These are phyloP conservation scores for Theileria equi DNA, from an alignment of 169 alveolate species.

Conservation along the genomic window DNA sequence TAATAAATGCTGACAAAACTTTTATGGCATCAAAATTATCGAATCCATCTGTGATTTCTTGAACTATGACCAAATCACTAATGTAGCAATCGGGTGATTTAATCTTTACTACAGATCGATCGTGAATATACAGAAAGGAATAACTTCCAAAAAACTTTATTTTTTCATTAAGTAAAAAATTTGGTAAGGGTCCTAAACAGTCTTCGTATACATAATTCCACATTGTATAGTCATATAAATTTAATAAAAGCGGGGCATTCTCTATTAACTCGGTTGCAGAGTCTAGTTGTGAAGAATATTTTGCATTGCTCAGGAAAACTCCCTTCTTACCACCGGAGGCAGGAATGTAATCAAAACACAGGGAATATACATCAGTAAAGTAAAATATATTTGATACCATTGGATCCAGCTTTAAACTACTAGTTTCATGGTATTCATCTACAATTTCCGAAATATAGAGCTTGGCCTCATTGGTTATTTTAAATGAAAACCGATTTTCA, in stretches of 20 bases:
- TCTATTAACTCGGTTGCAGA: conserved; percentile 4
- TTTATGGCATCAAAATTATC: too few relatives aligned
- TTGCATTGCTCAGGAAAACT: too few relatives aligned
- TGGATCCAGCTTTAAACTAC: conserved; percentile 2
- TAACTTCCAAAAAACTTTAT: neutral
- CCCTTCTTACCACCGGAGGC: too few relatives aligned
- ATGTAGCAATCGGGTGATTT: conserved; percentile 3
- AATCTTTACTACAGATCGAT: conserved; percentile 12
- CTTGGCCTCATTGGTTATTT: too few relatives aligned
- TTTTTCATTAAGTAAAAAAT: neutral
- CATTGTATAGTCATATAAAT: neutral
- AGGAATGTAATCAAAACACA: conserved; percentile 8
- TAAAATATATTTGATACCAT: too few relatives aligned
- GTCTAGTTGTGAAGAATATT: too few relatives aligned
- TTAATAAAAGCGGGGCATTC: conserved; percentile 10
- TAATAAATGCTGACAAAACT: too few relatives aligned
- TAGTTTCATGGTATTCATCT: too few relatives aligned
- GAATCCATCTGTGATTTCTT: too few relatives aligned
- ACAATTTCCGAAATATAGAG: too few relatives aligned
- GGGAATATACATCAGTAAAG: conserved; percentile 16
- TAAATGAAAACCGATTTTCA: too few relatives aligned
- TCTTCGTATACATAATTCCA: conserved; percentile 15
- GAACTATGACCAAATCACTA: too few relatives aligned
- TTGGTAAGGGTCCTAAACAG: neutral
- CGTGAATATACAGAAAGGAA: neutral